phyloP scores from a whole-genome alignment of 345 rosid genomes.

The Sisymbrium irio region DNA sequence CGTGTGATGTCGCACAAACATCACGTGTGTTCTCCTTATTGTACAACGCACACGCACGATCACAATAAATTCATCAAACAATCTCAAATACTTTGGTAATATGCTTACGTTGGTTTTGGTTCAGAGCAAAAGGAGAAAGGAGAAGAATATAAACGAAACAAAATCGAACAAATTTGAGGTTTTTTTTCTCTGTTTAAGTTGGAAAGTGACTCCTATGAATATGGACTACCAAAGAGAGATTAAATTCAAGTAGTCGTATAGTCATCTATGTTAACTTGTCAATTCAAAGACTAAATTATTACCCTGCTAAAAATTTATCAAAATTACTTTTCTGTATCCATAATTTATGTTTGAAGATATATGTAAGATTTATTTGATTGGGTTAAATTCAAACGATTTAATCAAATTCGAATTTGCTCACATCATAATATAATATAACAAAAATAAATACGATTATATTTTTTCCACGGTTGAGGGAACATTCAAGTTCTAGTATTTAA shows the following conservation, averaged over 20 bases:
- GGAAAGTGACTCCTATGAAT: not conserved
- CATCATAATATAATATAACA: not conserved
- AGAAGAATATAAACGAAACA: not conserved
- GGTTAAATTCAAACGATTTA: not conserved
- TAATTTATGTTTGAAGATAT: not conserved
- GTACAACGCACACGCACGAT: constrained; percentile 16
- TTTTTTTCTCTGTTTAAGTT: not conserved
- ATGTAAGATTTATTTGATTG: too few species aligned
- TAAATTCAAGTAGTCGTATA: not conserved
- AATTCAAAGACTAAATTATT: not conserved
- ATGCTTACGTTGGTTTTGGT: not conserved
- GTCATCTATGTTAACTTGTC: not conserved
- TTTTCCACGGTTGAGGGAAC: not conserved
- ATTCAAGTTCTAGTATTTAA: not conserved
- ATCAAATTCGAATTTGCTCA: not conserved
- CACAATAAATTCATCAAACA: constrained; percentile 10
- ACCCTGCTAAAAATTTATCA: too few species aligned
- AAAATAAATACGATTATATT: not conserved
- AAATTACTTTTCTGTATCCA: not conserved
- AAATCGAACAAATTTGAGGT: not conserved
- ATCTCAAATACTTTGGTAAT: constrained; percentile 10
- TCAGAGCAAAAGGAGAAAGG: not conserved
- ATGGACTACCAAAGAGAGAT: not conserved
- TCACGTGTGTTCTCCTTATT: constrained; percentile 24
- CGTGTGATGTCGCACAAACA: constrained; percentile 33